These are phyloP conservation scores for Tolypocladium amazonense DNA, from an alignment of 2,329 filamentous ascomycete species.

Conservation along the genomic window DNA sequence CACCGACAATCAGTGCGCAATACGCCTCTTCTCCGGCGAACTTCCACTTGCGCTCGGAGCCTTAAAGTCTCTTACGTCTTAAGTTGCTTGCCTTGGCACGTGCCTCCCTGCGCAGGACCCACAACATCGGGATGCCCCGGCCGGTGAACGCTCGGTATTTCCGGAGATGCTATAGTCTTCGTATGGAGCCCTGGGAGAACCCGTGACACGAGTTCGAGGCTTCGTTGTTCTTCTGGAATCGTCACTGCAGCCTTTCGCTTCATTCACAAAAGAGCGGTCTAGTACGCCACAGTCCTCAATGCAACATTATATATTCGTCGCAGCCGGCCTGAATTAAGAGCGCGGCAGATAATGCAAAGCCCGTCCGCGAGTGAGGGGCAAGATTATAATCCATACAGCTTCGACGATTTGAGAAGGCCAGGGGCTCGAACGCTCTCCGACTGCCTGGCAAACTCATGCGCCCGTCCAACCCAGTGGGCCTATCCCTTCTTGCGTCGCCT, in stretches of 20 bases:
- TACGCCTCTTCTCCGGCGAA: background rate
- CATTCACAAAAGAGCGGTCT: background rate
- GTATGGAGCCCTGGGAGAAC: background rate
- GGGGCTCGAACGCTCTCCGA: background rate
- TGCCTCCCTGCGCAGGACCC: background rate
- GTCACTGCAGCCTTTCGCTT: background rate
- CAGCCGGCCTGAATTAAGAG: background rate
- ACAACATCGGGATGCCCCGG: background rate
- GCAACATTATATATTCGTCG: background rate
- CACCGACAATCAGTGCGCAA: background rate
- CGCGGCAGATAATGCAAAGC: background rate
- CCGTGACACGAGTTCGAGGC: background rate
- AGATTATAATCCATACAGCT: conserved; percentile 10
- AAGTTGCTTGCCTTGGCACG: background rate
- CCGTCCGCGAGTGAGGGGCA: background rate
- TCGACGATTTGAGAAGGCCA: background rate
- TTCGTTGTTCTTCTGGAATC: background rate
- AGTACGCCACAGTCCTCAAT: background rate
- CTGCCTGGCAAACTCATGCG: background rate
- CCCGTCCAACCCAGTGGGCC: background rate
- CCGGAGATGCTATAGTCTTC: background rate
- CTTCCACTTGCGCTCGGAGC: background rate
- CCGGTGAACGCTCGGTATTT: background rate
- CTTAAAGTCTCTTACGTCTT: background rate
- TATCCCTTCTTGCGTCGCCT: background rate